A percentile compares a stretch with the other conserved stretches of the same genome.
phyloP scores from a whole-genome alignment of 2,329 filamentous ascomycete genomes.

The Penicillium freii region DNA sequence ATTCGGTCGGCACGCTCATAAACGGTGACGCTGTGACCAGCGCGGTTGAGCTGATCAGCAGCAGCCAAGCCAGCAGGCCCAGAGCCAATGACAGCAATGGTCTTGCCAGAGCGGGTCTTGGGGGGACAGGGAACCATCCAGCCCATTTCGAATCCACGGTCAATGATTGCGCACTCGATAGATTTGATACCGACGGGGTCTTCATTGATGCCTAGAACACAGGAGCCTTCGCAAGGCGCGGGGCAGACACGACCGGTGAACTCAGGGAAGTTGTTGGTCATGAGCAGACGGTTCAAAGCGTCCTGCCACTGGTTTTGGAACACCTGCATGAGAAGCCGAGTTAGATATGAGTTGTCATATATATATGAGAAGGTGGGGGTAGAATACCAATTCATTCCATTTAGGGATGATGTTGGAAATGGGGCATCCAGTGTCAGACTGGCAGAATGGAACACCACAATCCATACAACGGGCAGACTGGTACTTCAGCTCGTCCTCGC shows the following conservation, averaged over 20 bases:
- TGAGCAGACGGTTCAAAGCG: slow-evolving; percentile 83
- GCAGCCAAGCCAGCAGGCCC: slow-evolving; percentile 86
- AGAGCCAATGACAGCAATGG: slow-evolving; percentile 82
- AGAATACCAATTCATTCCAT: slow-evolving; percentile 66
- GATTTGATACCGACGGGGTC: slow-evolving; percentile 98
- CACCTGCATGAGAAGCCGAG: too few relatives aligned
- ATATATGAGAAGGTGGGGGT: too few relatives aligned
- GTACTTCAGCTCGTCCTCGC: slow-evolving; percentile 94
- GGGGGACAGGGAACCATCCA: slow-evolving; percentile 91
- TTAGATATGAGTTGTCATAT: too few relatives aligned
- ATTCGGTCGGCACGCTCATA: slow-evolving; percentile 90
- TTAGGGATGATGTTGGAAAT: slow-evolving; percentile 98
- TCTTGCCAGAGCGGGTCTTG: slow-evolving; percentile 80
- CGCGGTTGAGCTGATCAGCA: slow-evolving; percentile 91
- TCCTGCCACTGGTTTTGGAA: slow-evolving; percentile 56
- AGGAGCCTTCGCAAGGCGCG: slow-evolving; percentile 93
- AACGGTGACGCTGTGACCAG: slow-evolving; percentile 82
- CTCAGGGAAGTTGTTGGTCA: slow-evolving; percentile 99
- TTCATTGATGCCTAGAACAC: slow-evolving; percentile 93
- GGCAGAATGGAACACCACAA: slow-evolving; percentile 96
- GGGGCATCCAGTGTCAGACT: slow-evolving; percentile 91
- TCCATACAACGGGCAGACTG: slow-evolving; percentile 98
- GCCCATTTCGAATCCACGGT: slow-evolving; percentile 94
- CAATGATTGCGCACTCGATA: slow-evolving; percentile 96
- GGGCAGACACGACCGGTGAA: slow-evolving; percentile 97